These are phyloP conservation scores for Neurospora hispaniola DNA, from an alignment of 495 filamentous ascomycete species.

Conservation along the genomic window DNA sequence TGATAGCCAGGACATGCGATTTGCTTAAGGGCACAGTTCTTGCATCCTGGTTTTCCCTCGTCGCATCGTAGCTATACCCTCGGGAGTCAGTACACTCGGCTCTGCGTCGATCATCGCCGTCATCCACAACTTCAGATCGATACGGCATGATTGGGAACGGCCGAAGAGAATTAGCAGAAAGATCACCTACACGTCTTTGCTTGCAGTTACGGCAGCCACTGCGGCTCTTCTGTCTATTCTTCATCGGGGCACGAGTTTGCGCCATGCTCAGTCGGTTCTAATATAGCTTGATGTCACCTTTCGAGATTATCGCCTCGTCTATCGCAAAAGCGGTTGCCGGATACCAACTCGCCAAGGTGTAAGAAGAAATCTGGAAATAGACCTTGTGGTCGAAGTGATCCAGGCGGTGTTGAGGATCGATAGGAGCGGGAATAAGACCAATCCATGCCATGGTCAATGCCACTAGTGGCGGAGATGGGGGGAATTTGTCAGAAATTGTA, in stretches of 20 bases:
- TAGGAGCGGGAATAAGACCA: neutral
- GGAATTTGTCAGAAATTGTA: neutral
- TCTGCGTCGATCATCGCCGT: neutral
- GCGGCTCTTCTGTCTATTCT: constrained; percentile 25
- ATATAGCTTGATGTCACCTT: neutral
- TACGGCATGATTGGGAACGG: neutral
- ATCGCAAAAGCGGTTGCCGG: neutral
- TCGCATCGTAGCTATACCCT: constrained; percentile 21
- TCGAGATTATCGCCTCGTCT: neutral
- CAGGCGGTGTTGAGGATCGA: neutral
- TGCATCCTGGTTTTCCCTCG: constrained; percentile 21
- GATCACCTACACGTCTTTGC: constrained; percentile 17
- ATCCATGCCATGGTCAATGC: neutral
- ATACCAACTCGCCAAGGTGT: neutral
- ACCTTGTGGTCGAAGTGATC: neutral
- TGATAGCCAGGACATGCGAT: constrained; percentile 25
- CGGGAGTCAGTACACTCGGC: neutral
- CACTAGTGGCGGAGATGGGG: neutral
- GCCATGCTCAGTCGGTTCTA: neutral
- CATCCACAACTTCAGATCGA: neutral
- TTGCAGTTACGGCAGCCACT: constrained; percentile 26
- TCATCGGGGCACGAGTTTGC: constrained; percentile 11
- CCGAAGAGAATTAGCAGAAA: neutral
- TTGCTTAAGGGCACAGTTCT: constrained; percentile 22
- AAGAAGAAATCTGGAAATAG: neutral